Conservation (phyloP, 1,139 yeast species). For the Yamadazyma atmosphaerica region DNA sequence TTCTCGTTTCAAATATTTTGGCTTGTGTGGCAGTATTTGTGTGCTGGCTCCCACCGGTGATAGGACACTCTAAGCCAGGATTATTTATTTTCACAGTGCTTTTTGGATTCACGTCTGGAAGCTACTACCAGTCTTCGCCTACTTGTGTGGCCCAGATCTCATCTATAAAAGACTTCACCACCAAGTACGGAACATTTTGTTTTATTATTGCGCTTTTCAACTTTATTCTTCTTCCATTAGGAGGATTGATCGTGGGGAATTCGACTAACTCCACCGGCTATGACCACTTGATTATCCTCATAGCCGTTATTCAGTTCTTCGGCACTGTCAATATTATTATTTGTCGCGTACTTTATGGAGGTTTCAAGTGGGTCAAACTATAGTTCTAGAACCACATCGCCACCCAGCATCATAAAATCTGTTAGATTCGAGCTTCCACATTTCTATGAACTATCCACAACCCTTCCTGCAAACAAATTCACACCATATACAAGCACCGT, state of each 20-base stretch:
- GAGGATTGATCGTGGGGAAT: slow-evolving; percentile 28
- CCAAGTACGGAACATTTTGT: slow-evolving; percentile 27
- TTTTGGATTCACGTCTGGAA: slow-evolving; percentile 33
- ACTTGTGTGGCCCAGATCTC: slow-evolving; percentile 31
- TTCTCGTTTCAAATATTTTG: slow-evolving; percentile 21
- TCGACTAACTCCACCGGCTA: slow-evolving; percentile 18
- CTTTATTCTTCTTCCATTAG: slow-evolving; percentile 28
- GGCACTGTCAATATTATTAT: slow-evolving; percentile 20
- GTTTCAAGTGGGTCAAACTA: slow-evolving; percentile 13
- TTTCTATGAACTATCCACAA: no score
- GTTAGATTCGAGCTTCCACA: no score
- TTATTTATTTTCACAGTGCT: slow-evolving; percentile 28
- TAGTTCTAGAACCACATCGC: slow-evolving; percentile 1
- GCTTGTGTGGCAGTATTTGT: slow-evolving; percentile 24
- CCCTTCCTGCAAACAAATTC: no score
- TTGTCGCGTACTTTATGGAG: slow-evolving; percentile 25
- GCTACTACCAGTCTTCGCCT: slow-evolving; percentile 28
- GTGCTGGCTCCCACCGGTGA: slow-evolving; percentile 28
- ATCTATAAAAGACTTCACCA: slow-evolving; percentile 27
- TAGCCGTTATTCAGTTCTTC: slow-evolving; percentile 22
- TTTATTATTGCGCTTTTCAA: slow-evolving; percentile 24
- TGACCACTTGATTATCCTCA: slow-evolving; percentile 26
- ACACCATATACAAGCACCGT: no score
- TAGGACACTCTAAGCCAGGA: slow-evolving; percentile 25
- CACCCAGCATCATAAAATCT: no score